Conservation (phyloP, 352 stramenopile species). For the Saprolegnia diclina region DNA sequence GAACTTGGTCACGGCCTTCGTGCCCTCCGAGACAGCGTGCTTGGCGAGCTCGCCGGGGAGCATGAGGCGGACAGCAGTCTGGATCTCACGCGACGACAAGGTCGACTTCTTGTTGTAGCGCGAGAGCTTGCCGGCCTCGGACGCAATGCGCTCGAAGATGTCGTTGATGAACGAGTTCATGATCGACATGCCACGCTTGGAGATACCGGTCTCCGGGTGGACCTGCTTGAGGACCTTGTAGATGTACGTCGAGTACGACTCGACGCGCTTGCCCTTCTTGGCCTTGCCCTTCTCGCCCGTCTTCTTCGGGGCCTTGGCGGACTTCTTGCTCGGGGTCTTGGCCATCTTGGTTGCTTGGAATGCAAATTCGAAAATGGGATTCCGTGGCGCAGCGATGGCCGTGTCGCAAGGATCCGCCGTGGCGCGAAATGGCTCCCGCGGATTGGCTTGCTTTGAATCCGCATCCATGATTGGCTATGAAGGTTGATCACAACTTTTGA, state of each 20-base stretch:
- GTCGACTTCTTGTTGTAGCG: constrained; percentile 92
- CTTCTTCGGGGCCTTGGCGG: constrained; percentile 29
- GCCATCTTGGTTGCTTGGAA: constrained; percentile 36
- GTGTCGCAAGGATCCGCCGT: not conserved
- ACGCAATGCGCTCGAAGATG: constrained; percentile 87
- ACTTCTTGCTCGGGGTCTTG: constrained; percentile 75
- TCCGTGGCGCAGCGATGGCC: not conserved
- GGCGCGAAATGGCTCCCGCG: not conserved
- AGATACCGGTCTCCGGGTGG: constrained; percentile 84
- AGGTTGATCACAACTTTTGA: not conserved
- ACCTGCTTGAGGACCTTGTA: constrained; percentile 62
- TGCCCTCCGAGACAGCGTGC: constrained; percentile 82
- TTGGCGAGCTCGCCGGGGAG: constrained; percentile 85
- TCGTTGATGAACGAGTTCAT: constrained; percentile 92
- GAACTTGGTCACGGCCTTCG: constrained; percentile 68
- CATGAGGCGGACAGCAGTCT: constrained; percentile 76
- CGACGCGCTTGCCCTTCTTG: constrained; percentile 31
- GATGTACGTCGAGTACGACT: constrained; percentile 38
- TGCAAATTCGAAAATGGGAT: constrained; percentile 24
- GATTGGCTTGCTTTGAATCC: constrained; percentile 17
- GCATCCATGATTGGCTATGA: constrained; percentile 15
- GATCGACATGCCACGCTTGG: constrained; percentile 85
- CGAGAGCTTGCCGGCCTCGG: constrained; percentile 68
- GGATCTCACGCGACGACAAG: constrained; percentile 82
- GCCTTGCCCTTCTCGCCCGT: constrained; percentile 27